These are phyloP conservation scores for Rhodotorula mucilaginosa DNA, from an alignment of 1,284 basidiomycete genomes.

Conservation along the genomic window DNA sequence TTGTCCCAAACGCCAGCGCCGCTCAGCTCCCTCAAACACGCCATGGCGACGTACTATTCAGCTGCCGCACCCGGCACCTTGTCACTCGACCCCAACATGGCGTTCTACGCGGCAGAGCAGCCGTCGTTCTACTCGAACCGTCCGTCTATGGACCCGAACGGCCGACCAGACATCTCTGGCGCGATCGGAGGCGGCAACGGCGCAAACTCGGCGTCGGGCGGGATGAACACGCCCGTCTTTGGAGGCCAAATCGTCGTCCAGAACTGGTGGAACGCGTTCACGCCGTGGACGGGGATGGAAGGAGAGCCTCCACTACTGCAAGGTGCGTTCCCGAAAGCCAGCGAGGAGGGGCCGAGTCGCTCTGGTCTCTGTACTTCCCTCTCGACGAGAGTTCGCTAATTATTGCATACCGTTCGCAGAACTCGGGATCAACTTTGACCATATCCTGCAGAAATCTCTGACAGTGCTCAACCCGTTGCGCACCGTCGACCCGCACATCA, in stretches of 20 bases:
- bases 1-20: background rate
- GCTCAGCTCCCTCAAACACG: too few species aligned
- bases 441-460: conserved; percentile 89
- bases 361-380: background rate
- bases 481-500: conserved; percentile 85
- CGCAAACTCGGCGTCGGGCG: background rate
- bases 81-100: conserved; percentile 24
- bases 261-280: conserved; percentile 89
- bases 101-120: conserved; percentile 28
- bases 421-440: conserved; percentile 94
- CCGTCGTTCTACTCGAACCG: conserved; percentile 25
- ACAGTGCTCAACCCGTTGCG: conserved; percentile 92
- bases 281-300: conserved; percentile 73
- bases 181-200: conserved; percentile 30
- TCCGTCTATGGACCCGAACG: conserved; percentile 22
- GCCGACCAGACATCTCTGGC: conserved; percentile 22
- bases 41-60: conserved; percentile 4
- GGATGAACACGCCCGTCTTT: background rate
- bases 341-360: background rate
- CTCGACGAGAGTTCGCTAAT: too few species aligned
- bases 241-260: conserved; percentile 31
- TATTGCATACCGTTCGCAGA: conserved; percentile 56
- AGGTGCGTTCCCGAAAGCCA: conserved; percentile 58
- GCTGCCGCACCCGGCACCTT: background rate
- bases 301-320: conserved; percentile 88